A percentile compares a stretch with the other conserved stretches of the same genome.
These are phyloP conservation scores for Sphagnum fallax DNA, from an alignment of 228 moss, liverwort and hornwort genomes.

Conservation along the genomic window DNA sequence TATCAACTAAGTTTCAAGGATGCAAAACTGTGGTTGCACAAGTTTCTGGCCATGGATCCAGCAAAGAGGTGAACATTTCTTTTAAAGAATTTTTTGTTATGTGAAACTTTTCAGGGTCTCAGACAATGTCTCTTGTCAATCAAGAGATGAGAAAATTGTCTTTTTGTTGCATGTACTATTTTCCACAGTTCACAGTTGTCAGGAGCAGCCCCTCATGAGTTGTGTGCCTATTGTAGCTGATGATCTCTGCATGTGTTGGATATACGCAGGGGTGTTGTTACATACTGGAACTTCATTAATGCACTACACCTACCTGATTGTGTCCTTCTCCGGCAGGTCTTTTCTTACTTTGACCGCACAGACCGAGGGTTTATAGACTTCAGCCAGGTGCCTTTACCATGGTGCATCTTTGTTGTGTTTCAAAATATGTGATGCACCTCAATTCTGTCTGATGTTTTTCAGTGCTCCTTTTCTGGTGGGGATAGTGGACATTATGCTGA, in stretches of 20 bases:
- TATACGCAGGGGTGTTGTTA: slow-evolving; percentile 49
- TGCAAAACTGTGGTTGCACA: slow-evolving; percentile 67
- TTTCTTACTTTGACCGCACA: slow-evolving; percentile 57
- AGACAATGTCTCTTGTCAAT: neutral
- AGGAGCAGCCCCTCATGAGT: neutral
- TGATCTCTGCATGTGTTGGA: too few relatives aligned
- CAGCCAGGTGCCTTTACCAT: slow-evolving; percentile 52
- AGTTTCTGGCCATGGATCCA: slow-evolving; percentile 47
- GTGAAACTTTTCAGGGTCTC: neutral
- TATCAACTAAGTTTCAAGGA: slow-evolving; percentile 71
- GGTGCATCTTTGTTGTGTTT: neutral
- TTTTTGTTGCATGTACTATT: neutral
- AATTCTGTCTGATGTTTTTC: neutral
- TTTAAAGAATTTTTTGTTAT: neutral
- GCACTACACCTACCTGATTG: slow-evolving; percentile 63
- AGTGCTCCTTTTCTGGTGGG: neutral
- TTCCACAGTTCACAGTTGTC: neutral
- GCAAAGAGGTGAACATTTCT: slow-evolving; percentile 28
- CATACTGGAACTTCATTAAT: slow-evolving; percentile 51
- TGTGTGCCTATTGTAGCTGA: neutral
- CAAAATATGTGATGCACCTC: neutral
- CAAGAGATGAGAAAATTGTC: neutral
- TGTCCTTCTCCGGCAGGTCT: slow-evolving; percentile 54
- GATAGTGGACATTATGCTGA: neutral
- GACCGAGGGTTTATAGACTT: slow-evolving; percentile 61